Evolutionary conservation across 202 grass and related monocot genomes (phyloP).

Genomic region (Digitaria exilis): DNA sequence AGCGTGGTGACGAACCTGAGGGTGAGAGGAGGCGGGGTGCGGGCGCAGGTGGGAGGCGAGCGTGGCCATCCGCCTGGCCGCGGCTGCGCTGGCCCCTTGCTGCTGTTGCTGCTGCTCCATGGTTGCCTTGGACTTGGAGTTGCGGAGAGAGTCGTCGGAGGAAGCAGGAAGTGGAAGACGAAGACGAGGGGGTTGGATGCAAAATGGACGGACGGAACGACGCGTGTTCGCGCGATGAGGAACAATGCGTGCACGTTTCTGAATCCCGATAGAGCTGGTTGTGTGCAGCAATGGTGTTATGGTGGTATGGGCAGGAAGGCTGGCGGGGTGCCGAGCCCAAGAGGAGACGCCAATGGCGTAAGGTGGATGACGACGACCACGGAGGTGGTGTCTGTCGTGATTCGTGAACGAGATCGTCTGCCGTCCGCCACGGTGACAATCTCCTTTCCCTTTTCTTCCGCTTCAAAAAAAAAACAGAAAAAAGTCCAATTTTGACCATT

Average conservation of each 20-base stretch:
- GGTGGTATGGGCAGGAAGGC: too few relatives aligned
- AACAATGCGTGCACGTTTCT: background rate
- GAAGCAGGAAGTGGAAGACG: background rate
- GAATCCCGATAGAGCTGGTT: too few relatives aligned
- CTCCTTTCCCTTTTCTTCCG: too few relatives aligned
- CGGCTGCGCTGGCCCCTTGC: background rate
- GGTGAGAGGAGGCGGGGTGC: background rate
- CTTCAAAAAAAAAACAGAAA: too few relatives aligned
- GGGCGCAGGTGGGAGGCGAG: slow-evolving; percentile 49
- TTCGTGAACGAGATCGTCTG: too few relatives aligned
- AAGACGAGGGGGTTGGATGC: background rate
- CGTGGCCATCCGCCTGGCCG: slow-evolving; percentile 48
- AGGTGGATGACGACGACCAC: too few relatives aligned
- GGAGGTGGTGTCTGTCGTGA: too few relatives aligned
- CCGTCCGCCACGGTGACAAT: too few relatives aligned
- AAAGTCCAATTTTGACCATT: too few relatives aligned
- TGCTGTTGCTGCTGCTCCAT: slow-evolving; percentile 41
- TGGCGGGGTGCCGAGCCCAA: too few relatives aligned
- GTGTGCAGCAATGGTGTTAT: too few relatives aligned
- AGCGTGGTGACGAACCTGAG: slow-evolving; percentile 24
- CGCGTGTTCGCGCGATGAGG: background rate
- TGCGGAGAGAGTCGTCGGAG: background rate
- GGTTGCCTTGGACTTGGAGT: background rate
- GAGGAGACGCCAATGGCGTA: too few relatives aligned
- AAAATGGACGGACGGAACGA: background rate